Percentiles rank a stretch among this genome's conserved stretches.
Conservation (phyloP, 441 rosid species). For the Kokia cookei region DNA sequence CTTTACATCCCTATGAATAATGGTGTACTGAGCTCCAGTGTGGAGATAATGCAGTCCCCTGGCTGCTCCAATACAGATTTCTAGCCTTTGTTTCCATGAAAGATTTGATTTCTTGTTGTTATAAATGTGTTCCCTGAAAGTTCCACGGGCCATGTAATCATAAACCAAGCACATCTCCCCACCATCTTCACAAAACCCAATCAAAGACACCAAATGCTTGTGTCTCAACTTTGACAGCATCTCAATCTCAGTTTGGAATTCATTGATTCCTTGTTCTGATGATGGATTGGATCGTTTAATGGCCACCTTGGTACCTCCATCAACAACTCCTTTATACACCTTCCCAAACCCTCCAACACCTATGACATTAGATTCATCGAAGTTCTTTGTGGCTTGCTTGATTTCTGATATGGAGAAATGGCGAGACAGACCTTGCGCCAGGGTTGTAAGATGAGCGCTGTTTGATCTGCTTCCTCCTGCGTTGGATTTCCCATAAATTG, state of each 20-base stretch:
- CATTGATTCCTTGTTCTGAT: constrained; percentile 74
- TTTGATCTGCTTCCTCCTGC: constrained; percentile 37
- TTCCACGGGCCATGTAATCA: constrained; percentile 71
- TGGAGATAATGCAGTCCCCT: constrained; percentile 75
- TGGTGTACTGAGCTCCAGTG: constrained; percentile 73
- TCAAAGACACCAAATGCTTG: constrained; percentile 69
- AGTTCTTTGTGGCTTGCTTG: constrained; percentile 46
- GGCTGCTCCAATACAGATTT: constrained; percentile 66
- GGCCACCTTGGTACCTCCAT: constrained; percentile 43
- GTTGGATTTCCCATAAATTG: constrained; percentile 41
- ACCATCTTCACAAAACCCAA: constrained; percentile 72
- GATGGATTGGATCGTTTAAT: constrained; percentile 66
- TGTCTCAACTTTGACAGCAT: constrained; percentile 74
- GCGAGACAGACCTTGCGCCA: constrained; percentile 60
- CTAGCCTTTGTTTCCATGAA: constrained; percentile 59
- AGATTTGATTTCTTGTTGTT: constrained; percentile 40
- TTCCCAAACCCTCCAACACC: constrained; percentile 83
- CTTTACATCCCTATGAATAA: constrained; percentile 78
- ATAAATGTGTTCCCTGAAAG: constrained; percentile 62
- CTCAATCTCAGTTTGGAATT: constrained; percentile 65
- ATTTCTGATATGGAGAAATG: constrained; percentile 58
- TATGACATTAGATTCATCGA: constrained; percentile 53
- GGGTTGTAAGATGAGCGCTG: constrained; percentile 45
- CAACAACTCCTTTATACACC: constrained; percentile 62
- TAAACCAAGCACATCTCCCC: constrained; percentile 70